These are phyloP conservation scores for Sordaria brevicollis DNA, from an alignment of 495 filamentous ascomycete genomes.

Conservation along the genomic window DNA sequence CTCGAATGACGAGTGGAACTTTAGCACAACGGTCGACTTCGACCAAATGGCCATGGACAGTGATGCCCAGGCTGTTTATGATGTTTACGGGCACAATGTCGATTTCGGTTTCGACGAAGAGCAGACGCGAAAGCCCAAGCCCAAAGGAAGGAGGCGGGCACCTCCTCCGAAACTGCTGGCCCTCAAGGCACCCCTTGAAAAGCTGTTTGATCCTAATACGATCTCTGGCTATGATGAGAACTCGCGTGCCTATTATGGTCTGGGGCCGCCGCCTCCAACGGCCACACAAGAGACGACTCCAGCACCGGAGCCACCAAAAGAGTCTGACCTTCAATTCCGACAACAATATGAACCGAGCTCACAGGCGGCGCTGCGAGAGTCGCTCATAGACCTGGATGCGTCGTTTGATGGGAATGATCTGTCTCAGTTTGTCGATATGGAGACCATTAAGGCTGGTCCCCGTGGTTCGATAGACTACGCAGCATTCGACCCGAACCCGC, in stretches of 20 bases:
- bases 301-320: not conserved
- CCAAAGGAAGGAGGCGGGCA: constrained; percentile 33
- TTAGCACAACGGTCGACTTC: constrained; percentile 79
- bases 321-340: constrained; percentile 45
- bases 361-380: constrained; percentile 40
- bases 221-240: constrained; percentile 48
- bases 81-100: constrained; percentile 41
- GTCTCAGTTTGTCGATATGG: constrained; percentile 47
- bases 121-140: constrained; percentile 25
- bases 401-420: constrained; percentile 35
- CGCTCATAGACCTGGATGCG: constrained; percentile 48
- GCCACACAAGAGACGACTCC: not conserved
- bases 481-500: constrained; percentile 23
- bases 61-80: constrained; percentile 36
- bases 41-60: constrained; percentile 47
- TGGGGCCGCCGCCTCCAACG: constrained; percentile 19
- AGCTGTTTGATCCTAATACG: constrained; percentile 48
- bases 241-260: constrained; percentile 40
- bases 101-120: constrained; percentile 37
- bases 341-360: constrained; percentile 30
- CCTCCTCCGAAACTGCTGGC: constrained; percentile 41
- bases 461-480: constrained; percentile 33
- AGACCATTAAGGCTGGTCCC: constrained; percentile 44
- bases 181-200: constrained; percentile 41
- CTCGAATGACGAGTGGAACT: constrained; percentile 76